Percentiles rank a stretch among this genome's conserved stretches.
Conservation (phyloP, 257 asterid genomes). For the Jacaranda copaia region DNA sequence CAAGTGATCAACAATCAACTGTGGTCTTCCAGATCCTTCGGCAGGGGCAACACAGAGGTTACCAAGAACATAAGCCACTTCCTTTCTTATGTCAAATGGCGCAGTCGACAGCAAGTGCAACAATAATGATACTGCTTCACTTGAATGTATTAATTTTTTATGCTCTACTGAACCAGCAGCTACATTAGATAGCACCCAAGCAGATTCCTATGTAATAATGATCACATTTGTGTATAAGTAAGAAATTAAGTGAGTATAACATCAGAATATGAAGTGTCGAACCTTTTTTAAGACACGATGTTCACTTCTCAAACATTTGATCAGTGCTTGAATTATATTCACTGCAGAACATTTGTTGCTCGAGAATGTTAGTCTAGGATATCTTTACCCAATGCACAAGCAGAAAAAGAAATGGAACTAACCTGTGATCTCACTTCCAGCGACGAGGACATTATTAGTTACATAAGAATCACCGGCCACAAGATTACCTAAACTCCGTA, state of each 20-base stretch:
- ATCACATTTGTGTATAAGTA: conserved; percentile 22
- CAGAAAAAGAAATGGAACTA: conserved; percentile 38
- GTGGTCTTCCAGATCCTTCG: conserved; percentile 75
- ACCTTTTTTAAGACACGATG: conserved; percentile 93
- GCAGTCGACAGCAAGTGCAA: conserved; percentile 68
- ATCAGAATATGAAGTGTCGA: neutral
- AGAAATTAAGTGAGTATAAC: conserved; percentile 8
- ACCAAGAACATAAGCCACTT: conserved; percentile 90
- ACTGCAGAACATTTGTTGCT: conserved; percentile 49
- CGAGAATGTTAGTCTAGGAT: conserved; percentile 17
- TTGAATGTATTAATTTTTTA: conserved; percentile 72
- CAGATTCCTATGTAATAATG: conserved; percentile 69
- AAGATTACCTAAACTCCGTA: conserved; percentile 93
- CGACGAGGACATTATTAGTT: conserved; percentile 60
- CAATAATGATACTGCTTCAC: conserved; percentile 75
- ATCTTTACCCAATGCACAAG: conserved; percentile 13
- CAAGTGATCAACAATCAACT: conserved; percentile 77
- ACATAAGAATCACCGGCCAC: conserved; percentile 81
- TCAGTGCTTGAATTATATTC: conserved; percentile 66
- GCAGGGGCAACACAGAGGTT: conserved; percentile 83
- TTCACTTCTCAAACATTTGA: conserved; percentile 80
- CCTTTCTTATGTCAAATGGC: conserved; percentile 90
- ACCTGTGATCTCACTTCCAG: conserved; percentile 81
- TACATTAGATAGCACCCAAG: conserved; percentile 93
- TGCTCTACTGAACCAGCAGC: conserved; percentile 91